Conservation (phyloP, 345 rosid genomes). For the Rhizophora mangle region DNA sequence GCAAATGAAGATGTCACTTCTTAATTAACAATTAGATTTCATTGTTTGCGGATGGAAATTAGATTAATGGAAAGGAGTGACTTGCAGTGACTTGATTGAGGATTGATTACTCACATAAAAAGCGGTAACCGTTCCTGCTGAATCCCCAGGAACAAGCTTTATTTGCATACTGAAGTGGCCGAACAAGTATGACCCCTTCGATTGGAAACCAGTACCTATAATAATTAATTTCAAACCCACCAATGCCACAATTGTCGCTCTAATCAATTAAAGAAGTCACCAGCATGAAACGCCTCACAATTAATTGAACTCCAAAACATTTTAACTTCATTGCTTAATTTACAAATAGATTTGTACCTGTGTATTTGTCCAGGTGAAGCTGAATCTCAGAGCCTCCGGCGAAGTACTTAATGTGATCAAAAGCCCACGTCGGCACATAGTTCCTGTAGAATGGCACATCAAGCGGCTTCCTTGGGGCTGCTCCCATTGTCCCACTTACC, state of each 20-base stretch:
- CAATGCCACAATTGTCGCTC: too few species aligned
- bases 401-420: constrained; percentile 83
- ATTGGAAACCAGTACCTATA: constrained; percentile 83
- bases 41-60: too few species aligned
- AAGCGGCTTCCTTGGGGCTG: constrained; percentile 53
- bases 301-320: constrained; percentile 2
- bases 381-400: constrained; percentile 69
- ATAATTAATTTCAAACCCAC: background rate
- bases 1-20: too few species aligned
- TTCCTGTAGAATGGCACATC: constrained; percentile 70
- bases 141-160: constrained; percentile 73
- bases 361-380: constrained; percentile 71
- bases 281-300: too few species aligned
- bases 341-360: constrained; percentile 35
- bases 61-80: too few species aligned
- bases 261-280: too few species aligned
- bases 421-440: constrained; percentile 85
- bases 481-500: constrained; percentile 52
- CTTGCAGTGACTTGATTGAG: too few species aligned
- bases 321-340: background rate
- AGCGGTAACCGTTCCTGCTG: constrained; percentile 86
- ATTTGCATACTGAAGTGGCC: constrained; percentile 87
- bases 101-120: constrained; percentile 51
- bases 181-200: constrained; percentile 74
- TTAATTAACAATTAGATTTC: too few species aligned